Conservation (phyloP, 1,284 basidiomycete species). For the Microbotryomycetes sp. region DNA sequence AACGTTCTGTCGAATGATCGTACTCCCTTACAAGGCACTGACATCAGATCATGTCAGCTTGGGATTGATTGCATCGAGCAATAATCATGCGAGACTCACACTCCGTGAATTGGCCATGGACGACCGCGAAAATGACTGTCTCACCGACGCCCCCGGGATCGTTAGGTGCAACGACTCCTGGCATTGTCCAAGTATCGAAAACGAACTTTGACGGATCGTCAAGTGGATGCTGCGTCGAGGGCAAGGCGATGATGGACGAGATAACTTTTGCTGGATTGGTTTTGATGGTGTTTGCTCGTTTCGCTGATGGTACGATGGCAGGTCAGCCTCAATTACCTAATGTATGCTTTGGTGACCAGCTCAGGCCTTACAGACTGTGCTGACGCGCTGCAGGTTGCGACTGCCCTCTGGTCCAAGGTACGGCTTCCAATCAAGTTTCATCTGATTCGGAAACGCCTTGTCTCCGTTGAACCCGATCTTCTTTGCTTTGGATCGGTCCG, state of each 20-base stretch:
- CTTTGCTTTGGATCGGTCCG: conserved; percentile 62
- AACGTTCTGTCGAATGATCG: conserved; percentile 93
- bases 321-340: not conserved
- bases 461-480: conserved; percentile 40
- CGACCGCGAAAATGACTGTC: conserved; percentile 62
- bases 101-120: conserved; percentile 91
- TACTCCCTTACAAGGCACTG: conserved; percentile 53
- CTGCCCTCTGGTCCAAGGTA: conserved; percentile 54
- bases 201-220: conserved; percentile 70
- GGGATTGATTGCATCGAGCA: conserved; percentile 38
- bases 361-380: conserved; percentile 34
- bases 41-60: conserved; percentile 32
- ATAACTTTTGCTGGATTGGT: conserved; percentile 64
- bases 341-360: not conserved
- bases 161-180: conserved; percentile 43
- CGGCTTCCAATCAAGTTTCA: conserved; percentile 63
- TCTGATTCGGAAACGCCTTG: conserved; percentile 63
- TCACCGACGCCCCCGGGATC: conserved; percentile 52
- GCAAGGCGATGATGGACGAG: conserved; percentile 58
- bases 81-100: conserved; percentile 49
- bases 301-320: conserved; percentile 44
- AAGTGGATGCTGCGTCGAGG: conserved; percentile 69
- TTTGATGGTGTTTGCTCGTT: conserved; percentile 63
- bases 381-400: conserved; percentile 65
- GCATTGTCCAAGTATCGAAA: conserved; percentile 68